phyloP scores from a whole-genome alignment of 2,329 filamentous ascomycete genomes.

The Nigrospora oryzae region DNA sequence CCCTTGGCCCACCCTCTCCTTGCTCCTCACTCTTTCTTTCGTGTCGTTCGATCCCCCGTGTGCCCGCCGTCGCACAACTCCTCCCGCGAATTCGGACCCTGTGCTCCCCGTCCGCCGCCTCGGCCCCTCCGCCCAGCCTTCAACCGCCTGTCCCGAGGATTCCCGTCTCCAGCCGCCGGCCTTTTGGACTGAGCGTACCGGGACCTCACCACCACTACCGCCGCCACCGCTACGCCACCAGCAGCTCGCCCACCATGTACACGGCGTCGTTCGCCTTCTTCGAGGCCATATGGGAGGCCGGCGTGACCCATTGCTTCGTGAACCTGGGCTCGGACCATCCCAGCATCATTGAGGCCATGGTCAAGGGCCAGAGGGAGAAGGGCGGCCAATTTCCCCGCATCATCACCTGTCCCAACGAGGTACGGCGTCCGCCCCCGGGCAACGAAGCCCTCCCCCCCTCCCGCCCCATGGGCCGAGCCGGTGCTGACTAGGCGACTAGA shows the following conservation, averaged over 20 bases:
- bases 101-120: no score
- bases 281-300: slow-evolving; percentile 26
- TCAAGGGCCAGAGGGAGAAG: slow-evolving; percentile 63
- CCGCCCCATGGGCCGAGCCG: no score
- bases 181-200: no score
- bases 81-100: no score
- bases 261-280: slow-evolving; percentile 66
- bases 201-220: background rate
- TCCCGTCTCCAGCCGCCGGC: no score
- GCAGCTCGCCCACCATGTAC: slow-evolving; percentile 29
- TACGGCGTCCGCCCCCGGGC: slow-evolving; percentile 22
- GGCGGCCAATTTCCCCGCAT: slow-evolving; percentile 59
- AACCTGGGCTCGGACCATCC: slow-evolving; percentile 68
- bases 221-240: slow-evolving; percentile 3
- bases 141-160: no score
- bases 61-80: no score
- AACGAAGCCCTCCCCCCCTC: background rate
- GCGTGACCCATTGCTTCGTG: slow-evolving; percentile 38
- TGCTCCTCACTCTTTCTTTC: no score
- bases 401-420: slow-evolving; percentile 75
- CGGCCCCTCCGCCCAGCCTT: no score
- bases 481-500: slow-evolving; percentile 34
- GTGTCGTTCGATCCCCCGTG: no score
- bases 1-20: no score
- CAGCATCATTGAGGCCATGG: slow-evolving; percentile 72